A percentile compares a stretch with the other conserved stretches of the same genome.
Conservation (phyloP, 306 rosid species). For the Cotoneaster glaucophyllus region DNA sequence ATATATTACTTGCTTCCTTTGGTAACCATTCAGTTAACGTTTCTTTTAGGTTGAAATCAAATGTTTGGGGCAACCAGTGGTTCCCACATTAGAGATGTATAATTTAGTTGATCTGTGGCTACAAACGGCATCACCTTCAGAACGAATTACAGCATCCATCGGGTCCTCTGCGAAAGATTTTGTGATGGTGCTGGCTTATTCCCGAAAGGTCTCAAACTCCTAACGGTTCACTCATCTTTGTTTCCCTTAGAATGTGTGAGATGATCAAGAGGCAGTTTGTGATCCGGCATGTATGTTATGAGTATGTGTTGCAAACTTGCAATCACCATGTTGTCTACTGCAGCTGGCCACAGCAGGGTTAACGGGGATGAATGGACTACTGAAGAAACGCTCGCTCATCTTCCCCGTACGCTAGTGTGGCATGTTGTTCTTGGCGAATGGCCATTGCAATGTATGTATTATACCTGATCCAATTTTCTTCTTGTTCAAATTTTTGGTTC, state of each 20-base stretch:
- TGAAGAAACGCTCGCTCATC: not conserved
- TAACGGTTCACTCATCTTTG: constrained; percentile 8
- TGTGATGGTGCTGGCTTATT: constrained; percentile 76
- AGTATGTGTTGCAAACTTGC: not conserved
- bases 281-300: not conserved
- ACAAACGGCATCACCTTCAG: constrained; percentile 47
- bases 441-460: not conserved
- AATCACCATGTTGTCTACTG: not conserved
- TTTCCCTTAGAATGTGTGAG: not conserved
- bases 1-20: not conserved
- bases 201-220: constrained; percentile 49
- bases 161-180: constrained; percentile 94
- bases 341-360: not conserved
- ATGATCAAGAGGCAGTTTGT: not conserved
- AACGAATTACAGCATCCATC: constrained; percentile 50
- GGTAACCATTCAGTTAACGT: not conserved
- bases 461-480: not conserved
- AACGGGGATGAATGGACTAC: not conserved
- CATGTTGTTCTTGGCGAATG: constrained; percentile 7
- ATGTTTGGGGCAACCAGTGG: constrained; percentile 88
- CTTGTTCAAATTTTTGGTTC: not conserved
- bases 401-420: not conserved
- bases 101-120: constrained; percentile 82
- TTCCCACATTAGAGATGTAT: constrained; percentile 52
- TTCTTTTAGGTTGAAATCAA: constrained; percentile 74